Evolutionary conservation across 805 yeast genomes (phyloP), one percentile per base, ranked within the genome.

Genomic region (Wickerhamiella parazyma): DNA sequence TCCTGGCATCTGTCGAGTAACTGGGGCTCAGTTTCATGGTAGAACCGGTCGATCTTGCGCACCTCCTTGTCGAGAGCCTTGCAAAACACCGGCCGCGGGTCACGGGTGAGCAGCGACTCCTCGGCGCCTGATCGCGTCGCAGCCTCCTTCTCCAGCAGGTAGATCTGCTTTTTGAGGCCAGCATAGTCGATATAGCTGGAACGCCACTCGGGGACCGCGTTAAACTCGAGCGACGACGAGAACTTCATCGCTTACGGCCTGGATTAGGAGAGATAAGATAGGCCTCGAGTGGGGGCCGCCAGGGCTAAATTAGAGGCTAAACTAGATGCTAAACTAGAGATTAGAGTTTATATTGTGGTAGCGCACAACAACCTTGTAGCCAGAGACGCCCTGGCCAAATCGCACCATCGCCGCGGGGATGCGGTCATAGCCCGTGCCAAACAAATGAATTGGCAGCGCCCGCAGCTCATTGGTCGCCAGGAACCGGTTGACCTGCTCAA

Each of bases 181-280:
- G 94, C 81, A 62, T 89, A 89, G 44, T 93, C 87, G 45, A 89
- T 78, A 62, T 89, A 89, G 59, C 82, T 76, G 21, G 94, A 78
- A 10, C 94, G 75, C 98, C 98, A 89, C 61, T 91, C 97, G 1
- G 98, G 96, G 4, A 91, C 97, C 19, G 97, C 95, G 62, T 89
- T 89, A 64, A 89, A 87, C 70, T 89, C 95, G 50, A 89, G 66
- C 5, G 95, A 83, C 58, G 87, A 95, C 20, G 94, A 80, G 65
- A 89, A 89, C 72, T 89, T 89, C 98, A 89, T 89, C 31, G 31
- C 14, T 4, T 10, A 28, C 31, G 29, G 29, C n/a, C n/a, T 12
- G 31, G 31, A 3, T 28, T 28, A 10, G 31, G 16, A 28, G 31
- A 28, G 31, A 28, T 28, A 28, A 28, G 31, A 12, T 7, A 28